Percentiles rank a stretch among this genome's conserved stretches.
These are phyloP conservation scores for Ensete glaucum DNA, from an alignment of 176 grass and related monocot species.

Conservation along the genomic window DNA sequence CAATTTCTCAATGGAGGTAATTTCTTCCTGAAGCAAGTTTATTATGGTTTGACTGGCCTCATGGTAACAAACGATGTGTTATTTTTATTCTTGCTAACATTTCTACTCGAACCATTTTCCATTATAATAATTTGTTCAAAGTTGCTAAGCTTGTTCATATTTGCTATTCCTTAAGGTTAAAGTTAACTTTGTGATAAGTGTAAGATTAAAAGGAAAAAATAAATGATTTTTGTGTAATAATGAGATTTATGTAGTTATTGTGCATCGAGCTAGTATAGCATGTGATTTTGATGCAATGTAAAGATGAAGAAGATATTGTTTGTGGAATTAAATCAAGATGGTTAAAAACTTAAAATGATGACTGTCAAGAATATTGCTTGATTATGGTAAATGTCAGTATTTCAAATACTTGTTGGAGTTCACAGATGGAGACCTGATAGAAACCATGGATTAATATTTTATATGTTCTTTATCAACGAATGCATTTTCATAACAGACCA, in stretches of 20 bases:
- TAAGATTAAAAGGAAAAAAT: neutral
- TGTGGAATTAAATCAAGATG: too few relatives aligned
- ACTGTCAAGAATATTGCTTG: neutral
- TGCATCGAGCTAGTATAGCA: neutral
- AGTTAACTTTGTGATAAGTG: neutral
- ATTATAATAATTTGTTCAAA: neutral
- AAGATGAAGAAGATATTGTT: too few relatives aligned
- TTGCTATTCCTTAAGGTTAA: neutral
- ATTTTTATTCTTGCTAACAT: neutral
- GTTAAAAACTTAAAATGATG: neutral
- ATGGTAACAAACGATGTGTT: neutral
- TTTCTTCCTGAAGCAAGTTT: neutral
- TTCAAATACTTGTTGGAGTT: too few relatives aligned
- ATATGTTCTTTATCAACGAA: too few relatives aligned
- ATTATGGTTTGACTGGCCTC: neutral
- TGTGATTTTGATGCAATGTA: neutral
- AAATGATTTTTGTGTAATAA: neutral
- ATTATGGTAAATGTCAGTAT: neutral
- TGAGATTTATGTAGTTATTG: neutral
- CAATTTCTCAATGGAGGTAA: slow-evolving; percentile 96
- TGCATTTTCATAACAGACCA: too few relatives aligned
- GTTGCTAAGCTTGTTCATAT: neutral
- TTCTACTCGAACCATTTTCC: neutral
- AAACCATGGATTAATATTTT: too few relatives aligned
- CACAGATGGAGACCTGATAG: too few relatives aligned